Percentiles rank a stretch among this genome's conserved stretches.
phyloP scores from a whole-genome alignment of 257 asterid species.

The Capsicum chinense region DNA sequence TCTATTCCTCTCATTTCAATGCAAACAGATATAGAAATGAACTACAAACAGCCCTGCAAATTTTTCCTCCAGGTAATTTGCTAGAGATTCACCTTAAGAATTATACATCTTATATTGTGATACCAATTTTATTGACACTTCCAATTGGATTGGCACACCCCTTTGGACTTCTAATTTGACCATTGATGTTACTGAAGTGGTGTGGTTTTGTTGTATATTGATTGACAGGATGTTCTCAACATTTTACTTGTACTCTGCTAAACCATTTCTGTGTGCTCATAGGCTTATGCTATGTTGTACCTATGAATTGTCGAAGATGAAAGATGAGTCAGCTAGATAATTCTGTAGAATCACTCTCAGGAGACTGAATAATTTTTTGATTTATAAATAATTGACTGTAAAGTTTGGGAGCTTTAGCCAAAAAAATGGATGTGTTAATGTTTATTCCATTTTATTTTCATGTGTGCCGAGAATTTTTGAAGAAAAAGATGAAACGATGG shows the following conservation, averaged over 20 bases:
- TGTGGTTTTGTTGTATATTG: neutral
- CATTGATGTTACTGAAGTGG: neutral
- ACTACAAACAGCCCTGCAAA: constrained; percentile 74
- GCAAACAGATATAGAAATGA: constrained; percentile 78
- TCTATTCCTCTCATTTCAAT: constrained; percentile 68
- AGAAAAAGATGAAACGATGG: too few relatives aligned
- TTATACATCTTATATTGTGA: constrained; percentile 2
- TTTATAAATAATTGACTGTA: constrained; percentile 25
- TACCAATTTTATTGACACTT: neutral
- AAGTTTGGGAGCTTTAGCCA: constrained; percentile 19
- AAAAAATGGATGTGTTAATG: neutral
- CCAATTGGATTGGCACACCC: neutral
- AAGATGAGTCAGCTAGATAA: constrained; percentile 21
- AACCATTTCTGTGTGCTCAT: constrained; percentile 6
- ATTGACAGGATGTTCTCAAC: constrained; percentile 1
- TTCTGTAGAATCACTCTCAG: neutral
- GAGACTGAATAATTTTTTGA: neutral
- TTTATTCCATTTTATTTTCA: neutral
- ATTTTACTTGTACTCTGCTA: neutral
- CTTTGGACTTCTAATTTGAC: constrained; percentile 20
- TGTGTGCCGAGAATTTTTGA: too few relatives aligned
- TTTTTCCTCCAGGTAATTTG: constrained; percentile 74
- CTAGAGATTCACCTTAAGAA: constrained; percentile 15
- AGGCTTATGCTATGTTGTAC: constrained; percentile 14
- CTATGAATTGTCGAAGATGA: constrained; percentile 21